phyloP scores from a whole-genome alignment of 306 rosid species.

The Corylus americana region DNA sequence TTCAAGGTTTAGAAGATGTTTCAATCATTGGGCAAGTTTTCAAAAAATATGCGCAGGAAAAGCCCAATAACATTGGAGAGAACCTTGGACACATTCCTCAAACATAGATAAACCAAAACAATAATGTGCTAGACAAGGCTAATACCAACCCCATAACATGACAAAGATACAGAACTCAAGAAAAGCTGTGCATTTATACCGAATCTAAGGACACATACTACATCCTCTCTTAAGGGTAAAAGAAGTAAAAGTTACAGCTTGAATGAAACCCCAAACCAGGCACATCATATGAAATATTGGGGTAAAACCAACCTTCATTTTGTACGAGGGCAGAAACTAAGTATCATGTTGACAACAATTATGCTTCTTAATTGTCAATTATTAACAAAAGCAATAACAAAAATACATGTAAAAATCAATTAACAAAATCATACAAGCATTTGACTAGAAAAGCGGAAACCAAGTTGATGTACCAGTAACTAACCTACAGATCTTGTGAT shows the following conservation, averaged over 20 bases:
- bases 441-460: neutral
- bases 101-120: neutral
- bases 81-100: neutral
- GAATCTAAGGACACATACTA: neutral
- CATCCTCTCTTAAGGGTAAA: neutral
- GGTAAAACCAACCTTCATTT: neutral
- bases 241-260: neutral
- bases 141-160: neutral
- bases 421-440: neutral
- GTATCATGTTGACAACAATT: slow-evolving; percentile 5
- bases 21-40: neutral
- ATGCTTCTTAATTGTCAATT: slow-evolving; percentile 1
- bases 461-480: neutral
- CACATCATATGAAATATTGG: neutral
- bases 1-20: no score
- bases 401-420: slow-evolving; percentile 8
- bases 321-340: neutral
- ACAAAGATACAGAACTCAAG: neutral
- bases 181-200: neutral
- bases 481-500: neutral
- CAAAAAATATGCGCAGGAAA: neutral
- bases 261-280: neutral
- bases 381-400: neutral
- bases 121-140: neutral
- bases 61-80: neutral